Conservation (phyloP, 2,329 filamentous ascomycete genomes). For the Phoma sp. region DNA sequence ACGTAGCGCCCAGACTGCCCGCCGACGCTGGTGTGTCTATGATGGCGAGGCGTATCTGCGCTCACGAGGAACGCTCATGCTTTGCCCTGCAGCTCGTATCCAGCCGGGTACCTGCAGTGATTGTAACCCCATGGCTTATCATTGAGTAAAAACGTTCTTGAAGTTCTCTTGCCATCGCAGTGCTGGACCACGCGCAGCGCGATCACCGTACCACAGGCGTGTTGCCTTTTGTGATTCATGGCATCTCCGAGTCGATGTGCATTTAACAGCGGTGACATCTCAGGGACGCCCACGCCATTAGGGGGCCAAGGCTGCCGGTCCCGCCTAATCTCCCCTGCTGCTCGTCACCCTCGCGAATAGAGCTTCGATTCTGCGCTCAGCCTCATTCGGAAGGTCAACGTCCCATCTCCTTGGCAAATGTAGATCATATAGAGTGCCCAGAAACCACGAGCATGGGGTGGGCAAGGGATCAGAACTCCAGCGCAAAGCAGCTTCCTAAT, state of each 20-base stretch:
- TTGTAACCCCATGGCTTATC: neutral
- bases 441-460: constrained; percentile 1
- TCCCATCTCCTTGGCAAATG: constrained; percentile 16
- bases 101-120: constrained; percentile 26
- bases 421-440: constrained; percentile 18
- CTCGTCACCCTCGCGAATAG: constrained; percentile 6
- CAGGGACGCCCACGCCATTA: constrained; percentile 2
- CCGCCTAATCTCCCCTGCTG: constrained; percentile 15
- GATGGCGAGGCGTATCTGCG: constrained; percentile 5
- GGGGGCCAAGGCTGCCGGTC: constrained; percentile 4
- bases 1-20: constrained; percentile 17
- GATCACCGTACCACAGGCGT: neutral
- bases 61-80: constrained; percentile 9
- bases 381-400: constrained; percentile 20
- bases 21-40: constrained; percentile 12
- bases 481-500: constrained; percentile 14
- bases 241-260: neutral
- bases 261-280: neutral
- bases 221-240: neutral
- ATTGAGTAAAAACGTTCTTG: neutral
- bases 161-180: neutral
- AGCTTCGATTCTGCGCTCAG: constrained; percentile 6
- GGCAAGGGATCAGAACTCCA: constrained; percentile 8
- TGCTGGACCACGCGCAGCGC: neutral
- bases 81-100: constrained; percentile 15